Evolutionary conservation across 345 rosid genomes (phyloP), one percentile per base, ranked within the genome.

Genomic region (Corchorus capsularis): DNA sequence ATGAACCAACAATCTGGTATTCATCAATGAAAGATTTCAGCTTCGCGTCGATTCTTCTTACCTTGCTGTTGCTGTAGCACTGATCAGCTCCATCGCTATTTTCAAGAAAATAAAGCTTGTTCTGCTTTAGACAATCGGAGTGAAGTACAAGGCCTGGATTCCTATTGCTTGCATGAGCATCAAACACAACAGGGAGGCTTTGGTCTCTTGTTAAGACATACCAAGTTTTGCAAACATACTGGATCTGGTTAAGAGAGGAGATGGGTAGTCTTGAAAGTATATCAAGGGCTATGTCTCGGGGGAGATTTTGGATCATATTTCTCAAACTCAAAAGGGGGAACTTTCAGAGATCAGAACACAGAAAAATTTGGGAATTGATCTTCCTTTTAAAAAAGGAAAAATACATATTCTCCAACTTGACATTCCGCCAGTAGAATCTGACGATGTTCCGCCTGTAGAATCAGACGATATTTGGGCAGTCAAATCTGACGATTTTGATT

Each of bases 191-290:
- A 55, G 47, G 61, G 32, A 70, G 73, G n/a, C 47, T 32, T 19
- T 3, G 49, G 32, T 74, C 61, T 6, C 3, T 6, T 22, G 32
- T 43, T 22, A 62, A 22, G 16, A 15, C 66, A 60, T 62, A 7
- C 69, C 77, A 63, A 50, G 50, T 62, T 63, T 19, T 74, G 77
- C 62, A 50, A 20, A 35, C 77, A 41, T 19, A 62, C 37, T 74
- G 35, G 50, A 50, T 50, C 54, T 50, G 69, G 50, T n/a, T 0
- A 12, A 50, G 50, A 49, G 4, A 34, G 4, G 7, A 4, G 37
- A 27, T 1, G 4, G 60, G 41, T 43, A 50, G 62, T 39, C 77
- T 63, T 13, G 71, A 35, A 8, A 63, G 32, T 52, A 63, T 63
- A 50, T 63, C 71, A 0, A 63, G 62, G 16, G 77, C 68, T 49